These are phyloP conservation scores for Paraconiothyrium brasiliense DNA, from an alignment of 2,329 filamentous ascomycete species.

Conservation along the genomic window DNA sequence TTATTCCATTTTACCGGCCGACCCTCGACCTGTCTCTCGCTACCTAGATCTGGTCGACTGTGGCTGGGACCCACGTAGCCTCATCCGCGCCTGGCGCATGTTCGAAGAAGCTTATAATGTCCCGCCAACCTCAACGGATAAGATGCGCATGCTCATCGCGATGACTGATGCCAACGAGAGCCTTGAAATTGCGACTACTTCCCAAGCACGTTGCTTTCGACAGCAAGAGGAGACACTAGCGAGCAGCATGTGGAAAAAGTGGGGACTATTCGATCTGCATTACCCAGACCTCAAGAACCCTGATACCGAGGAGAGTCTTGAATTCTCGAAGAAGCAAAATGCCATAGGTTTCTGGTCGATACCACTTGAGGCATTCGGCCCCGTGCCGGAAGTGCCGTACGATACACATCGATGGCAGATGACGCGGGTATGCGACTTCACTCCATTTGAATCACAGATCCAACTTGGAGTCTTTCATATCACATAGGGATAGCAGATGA, in stretches of 20 bases:
- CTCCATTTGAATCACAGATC: constrained; percentile 13
- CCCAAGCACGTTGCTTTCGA: constrained; percentile 16
- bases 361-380: constrained; percentile 18
- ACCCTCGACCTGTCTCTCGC: constrained; percentile 17
- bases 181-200: constrained; percentile 11
- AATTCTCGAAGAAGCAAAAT: constrained; percentile 18
- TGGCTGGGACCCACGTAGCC: constrained; percentile 9
- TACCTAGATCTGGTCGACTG: constrained; percentile 17
- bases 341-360: constrained; percentile 20
- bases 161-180: not conserved
- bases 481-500: not conserved
- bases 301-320: constrained; percentile 14
- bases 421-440: constrained; percentile 12
- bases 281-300: not conserved
- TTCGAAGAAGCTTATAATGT: constrained; percentile 19
- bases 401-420: constrained; percentile 8
- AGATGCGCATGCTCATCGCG: constrained; percentile 16
- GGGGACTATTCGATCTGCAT: not conserved
- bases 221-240: constrained; percentile 14
- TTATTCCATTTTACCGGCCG: constrained; percentile 14
- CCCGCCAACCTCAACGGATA: constrained; percentile 6
- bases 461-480: constrained; percentile 19
- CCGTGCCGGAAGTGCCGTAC: constrained; percentile 15
- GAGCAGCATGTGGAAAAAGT: not conserved
- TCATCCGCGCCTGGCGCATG: constrained; percentile 21